phyloP scores from a whole-genome alignment of 2,329 filamentous ascomycete genomes.

The Emericellopsis atlantica region DNA sequence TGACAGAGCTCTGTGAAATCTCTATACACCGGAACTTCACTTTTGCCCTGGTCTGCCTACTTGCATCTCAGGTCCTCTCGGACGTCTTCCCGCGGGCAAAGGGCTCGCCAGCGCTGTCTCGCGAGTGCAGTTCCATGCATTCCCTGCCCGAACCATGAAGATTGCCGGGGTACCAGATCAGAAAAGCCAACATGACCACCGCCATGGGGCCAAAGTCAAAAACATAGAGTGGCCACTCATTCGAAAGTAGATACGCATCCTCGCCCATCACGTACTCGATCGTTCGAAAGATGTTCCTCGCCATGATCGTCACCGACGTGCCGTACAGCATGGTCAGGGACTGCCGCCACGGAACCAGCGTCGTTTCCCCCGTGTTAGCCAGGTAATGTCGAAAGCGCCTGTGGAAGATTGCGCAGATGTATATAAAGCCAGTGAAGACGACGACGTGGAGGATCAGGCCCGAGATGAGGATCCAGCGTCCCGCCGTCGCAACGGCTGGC shows the following conservation, averaged over 20 bases:
- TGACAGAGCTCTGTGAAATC: too few species aligned
- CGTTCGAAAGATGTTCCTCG: constrained; percentile 28
- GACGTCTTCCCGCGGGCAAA: too few species aligned
- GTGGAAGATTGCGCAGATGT: constrained; percentile 30
- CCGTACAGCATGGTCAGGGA: constrained; percentile 21
- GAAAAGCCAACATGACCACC: constrained; percentile 8
- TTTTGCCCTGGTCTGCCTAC: too few species aligned
- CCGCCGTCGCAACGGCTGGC: too few species aligned
- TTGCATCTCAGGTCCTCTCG: too few species aligned
- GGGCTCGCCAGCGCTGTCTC: too few species aligned
- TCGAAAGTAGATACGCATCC: constrained; percentile 20
- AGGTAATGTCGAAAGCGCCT: constrained; percentile 5
- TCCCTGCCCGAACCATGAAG: too few species aligned
- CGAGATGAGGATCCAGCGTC: constrained; percentile 27
- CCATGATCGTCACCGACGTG: constrained; percentile 23
- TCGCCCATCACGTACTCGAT: constrained; percentile 29
- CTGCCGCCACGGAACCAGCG: constrained; percentile 16
- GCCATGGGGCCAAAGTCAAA: constrained; percentile 27
- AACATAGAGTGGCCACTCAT: constrained; percentile 25
- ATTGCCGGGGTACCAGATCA: constrained; percentile 7
- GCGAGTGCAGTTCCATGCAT: too few species aligned
- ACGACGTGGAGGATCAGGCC: constrained; percentile 43
- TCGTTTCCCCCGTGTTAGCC: constrained; percentile 3
- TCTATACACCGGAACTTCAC: too few species aligned
- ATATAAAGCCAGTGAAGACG: constrained; percentile 39